Base-by-base conservation (phyloP, 345 rosid species). In the Mangifera indica region DNA sequence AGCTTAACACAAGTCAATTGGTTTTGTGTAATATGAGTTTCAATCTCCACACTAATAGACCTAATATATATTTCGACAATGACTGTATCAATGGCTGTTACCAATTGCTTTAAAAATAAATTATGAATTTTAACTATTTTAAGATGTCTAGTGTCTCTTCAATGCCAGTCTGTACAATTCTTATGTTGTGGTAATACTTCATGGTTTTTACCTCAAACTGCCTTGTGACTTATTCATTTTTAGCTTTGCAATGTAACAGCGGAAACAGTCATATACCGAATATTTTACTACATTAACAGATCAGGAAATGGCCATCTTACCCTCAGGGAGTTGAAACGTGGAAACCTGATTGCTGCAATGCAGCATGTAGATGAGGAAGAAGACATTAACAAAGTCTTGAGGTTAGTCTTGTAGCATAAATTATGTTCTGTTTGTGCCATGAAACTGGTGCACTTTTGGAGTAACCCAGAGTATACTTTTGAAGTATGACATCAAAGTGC, bases 201-300 rank as follows among this genome's bases (percentile, higher is more conserved):
- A 37, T 8, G 24, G 15, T 52, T 53, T 40, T 76, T 12, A 55
- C 53, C 17, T 48, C 13, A 34, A 48, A 51, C 17, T 63, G 22
- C 24, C 42, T 13, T 59, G n/a, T n/a, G 17, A 58, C 65, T 59
- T 29, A 26, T 25, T 60, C 40, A 66, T 60, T 75, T 80, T 72
- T 76, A 67, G 69, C 53, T 60, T 49, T 77, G 72, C 70, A 14
- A 21, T 72, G 83, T 72, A 58, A 73, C 97, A 95, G 99, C 98
- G 87, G 97, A 95, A 86, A 95, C 99, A 78, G 99, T 95, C 58
- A 88, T 92, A 81, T 95, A 89, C 83, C 83, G 99, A 86, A 95
- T 95, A 81, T 92, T 87, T 82, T 95, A 88, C 93, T 88, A 88
- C 88, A 83, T 91, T 76, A 95, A 91, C 84, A 88, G 97, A 84